Evolutionary conservation across 108 stramenopile genomes (phyloP).

Genomic region (Fistulifera pelliculosa): DNA sequence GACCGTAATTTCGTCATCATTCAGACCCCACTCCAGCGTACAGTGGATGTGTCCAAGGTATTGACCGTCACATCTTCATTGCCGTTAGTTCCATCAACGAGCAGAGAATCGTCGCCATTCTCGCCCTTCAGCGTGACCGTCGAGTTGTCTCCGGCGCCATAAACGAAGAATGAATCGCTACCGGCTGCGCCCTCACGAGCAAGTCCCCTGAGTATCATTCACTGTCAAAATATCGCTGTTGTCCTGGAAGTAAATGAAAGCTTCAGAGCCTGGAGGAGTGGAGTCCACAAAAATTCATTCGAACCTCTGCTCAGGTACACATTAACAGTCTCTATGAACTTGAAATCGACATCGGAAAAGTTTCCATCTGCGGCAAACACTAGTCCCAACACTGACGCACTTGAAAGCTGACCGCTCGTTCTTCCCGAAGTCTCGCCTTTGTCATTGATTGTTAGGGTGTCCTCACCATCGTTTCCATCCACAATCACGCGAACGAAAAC

Average conservation of each 20-base stretch:
- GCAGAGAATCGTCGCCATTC: slow-evolving; percentile 17
- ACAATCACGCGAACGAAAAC: slow-evolving; percentile 7
- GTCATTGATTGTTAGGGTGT: slow-evolving; percentile 1
- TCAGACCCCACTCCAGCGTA: slow-evolving; percentile 25
- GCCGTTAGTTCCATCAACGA: slow-evolving; percentile 11
- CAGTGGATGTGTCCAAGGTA: slow-evolving; percentile 16
- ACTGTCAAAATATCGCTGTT: background rate
- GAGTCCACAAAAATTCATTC: background rate
- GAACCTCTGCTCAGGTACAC: background rate
- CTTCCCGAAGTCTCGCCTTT: background rate
- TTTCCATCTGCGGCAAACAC: no score
- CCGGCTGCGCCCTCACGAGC: background rate
- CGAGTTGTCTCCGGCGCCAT: background rate
- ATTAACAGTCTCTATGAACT: background rate
- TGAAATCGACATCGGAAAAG: no score
- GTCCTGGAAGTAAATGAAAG: background rate
- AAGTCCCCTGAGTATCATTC: background rate
- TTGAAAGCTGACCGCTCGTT: no score
- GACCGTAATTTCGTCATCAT: slow-evolving; percentile 13
- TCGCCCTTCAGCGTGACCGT: slow-evolving; percentile 4
- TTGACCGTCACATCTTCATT: background rate
- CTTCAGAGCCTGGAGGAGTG: background rate
- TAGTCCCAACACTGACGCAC: no score
- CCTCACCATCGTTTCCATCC: slow-evolving; percentile 11
- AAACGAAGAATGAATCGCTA: background rate